Base-by-base conservation (phyloP, 2,329 filamentous ascomycete genomes). In the Ophiobolus disseminans region DNA sequence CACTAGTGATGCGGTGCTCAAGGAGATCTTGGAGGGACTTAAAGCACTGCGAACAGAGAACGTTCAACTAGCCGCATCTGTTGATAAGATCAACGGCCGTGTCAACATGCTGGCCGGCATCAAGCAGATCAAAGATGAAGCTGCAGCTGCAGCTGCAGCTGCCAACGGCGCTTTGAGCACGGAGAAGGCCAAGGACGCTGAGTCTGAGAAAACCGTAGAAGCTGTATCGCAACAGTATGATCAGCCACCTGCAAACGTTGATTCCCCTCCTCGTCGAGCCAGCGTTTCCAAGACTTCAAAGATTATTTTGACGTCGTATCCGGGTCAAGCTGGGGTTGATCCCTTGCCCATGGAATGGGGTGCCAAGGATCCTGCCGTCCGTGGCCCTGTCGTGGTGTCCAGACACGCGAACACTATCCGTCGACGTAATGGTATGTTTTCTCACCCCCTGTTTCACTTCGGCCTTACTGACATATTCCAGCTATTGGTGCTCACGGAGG, bases 281-380 rank as follows among this genome's bases (percentile, higher is more conserved):
- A 79, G 74, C 59, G 66, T 76, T 37, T 76, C 75, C 39, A 76
- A 74, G 71, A 79, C 78, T 30, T 84, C 81, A 35, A 85, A 85
- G 61, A 87, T 87, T 66, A 86, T 87, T 58, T 77, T 89, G 58
- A 89, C 87, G 40, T 96, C 92, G 5, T 97, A 97, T 74, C 93
- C 93, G 21, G 91, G 91, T 62, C 93, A 97, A 76, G 91, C 90
- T 58, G 93, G 93, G 55, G 93, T 97, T 73, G 90, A 96, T 58
- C 92, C 93, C n/a, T 78, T 97, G 41, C 84, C 86, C 17, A 85
- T 97, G 80, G 82, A 89, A 60, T 97, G 93, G 93, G 93, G 93
- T 40, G 85, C 90, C 45, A 76, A 82, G 45, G 89, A 96, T 70
- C 85, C 90, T 30, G 73, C 81, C 48, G 79, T 86, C 63, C 85